Base-by-base conservation (phyloP, 2,329 filamentous ascomycete species). In the Rhinocladiella mackenziei region DNA sequence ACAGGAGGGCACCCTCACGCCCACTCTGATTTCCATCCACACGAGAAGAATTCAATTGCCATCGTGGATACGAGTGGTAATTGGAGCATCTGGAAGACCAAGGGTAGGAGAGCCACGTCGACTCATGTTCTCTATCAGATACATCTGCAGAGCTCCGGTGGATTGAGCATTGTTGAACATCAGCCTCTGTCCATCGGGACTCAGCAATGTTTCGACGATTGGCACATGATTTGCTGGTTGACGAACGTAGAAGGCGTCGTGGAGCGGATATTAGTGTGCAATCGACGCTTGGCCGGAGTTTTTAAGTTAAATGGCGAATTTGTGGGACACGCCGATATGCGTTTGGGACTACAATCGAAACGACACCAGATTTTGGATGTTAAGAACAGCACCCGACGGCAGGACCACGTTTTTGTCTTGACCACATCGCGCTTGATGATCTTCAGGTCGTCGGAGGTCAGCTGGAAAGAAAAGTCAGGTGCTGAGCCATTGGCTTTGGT, bases 1-100 rank as follows among this genome's bases (percentile, higher is more conserved):
- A 76, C 71, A 2, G 73, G 71, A 8, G 70, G 67, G 1, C 57
- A 59, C 20, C 53, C 70, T 3, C 76, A 79, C 58, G 71, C 71
- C 1, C 71, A 80, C 60, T 66, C 81, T 8, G 59, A 70, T 5
- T 81, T 82, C 60, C 80, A 81, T 55, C 77, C 77, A 3, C 76
- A 73, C 65, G 75, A 76, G 57, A 68, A 73, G 44, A 67, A 68
- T n/a, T 74, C 78, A 55, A 59, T 81, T 45, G 78, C 68, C 2
- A 63, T 81, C 10, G 60, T 81, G 14, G 76, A 81, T 56, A 66
- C 68, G 32, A 54, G 60, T 20, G 76, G 76, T 1, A 63, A 63
- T 28, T 83, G 78, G 79, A 72, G 65, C 40, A 58, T 81, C 28
- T 70, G 64, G 71, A 65, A 66, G 46, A 53, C 73, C 15, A 59